Evolutionary conservation across 805 yeast species (phyloP), one percentile per base, ranked within the genome.

Genomic region (Blastobotrys chiropterorum): DNA sequence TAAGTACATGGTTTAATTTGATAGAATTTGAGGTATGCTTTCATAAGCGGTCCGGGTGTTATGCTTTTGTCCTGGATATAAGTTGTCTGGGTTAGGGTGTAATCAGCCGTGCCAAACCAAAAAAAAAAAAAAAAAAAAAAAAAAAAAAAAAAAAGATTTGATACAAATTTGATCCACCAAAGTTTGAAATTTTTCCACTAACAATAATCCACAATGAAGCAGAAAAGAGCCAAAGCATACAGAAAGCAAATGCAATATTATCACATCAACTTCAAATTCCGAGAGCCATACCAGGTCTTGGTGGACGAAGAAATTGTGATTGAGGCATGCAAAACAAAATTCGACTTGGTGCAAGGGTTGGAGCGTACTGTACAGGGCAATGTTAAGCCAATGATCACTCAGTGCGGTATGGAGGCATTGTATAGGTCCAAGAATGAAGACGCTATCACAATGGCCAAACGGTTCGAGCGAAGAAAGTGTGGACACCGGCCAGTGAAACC

Each of bases 201-300:
- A 42, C 42, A 2, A 31, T 3, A 5, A 30, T n/a, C n/a, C 47
- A 67, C 54, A 34, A 92, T 92, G 99, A 89, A 95, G 76, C 97
- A 92, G 72, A 92, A 90, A 70, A 79, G 99, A 70, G 96, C 97
- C 49, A 92, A 92, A 69, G 76, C 94, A 0, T 94, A 94, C 70
- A 83, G 92, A 67, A 92, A 92, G 74, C 96, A 88, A 67, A 85
- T 94, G 86, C 80, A 84, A 59, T 84, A 87, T 51, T 85, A 89
- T 61, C 78, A 80, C 59, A 86, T 89, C 66, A 78, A 95, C 4
- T 94, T 92, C 78, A 86, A 86, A 62, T 94, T 94, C 75, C 80
- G 96, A 66, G 90, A 86, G 57, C 99, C 99, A 2, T 90, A 86
- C 60, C 99, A 94, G 71, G 85, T 89, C 21, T 67, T 92, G 16